A percentile compares a stretch with the other conserved stretches of the same genome.
phyloP scores from a whole-genome alignment of 495 filamentous ascomycete genomes.

The Penicillium coprophilum region DNA sequence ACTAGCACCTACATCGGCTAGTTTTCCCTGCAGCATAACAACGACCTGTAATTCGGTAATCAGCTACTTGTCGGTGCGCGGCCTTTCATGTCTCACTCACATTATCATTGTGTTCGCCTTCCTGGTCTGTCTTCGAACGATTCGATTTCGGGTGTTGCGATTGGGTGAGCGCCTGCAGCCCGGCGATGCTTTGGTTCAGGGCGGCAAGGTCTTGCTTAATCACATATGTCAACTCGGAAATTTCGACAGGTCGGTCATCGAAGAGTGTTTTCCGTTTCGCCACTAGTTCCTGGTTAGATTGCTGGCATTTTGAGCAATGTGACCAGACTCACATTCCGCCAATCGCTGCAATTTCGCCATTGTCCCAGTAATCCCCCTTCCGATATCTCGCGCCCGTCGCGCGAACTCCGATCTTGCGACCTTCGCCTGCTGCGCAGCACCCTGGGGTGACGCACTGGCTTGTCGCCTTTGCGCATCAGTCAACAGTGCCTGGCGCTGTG shows the following conservation, averaged over 20 bases:
- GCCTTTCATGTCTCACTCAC: constrained; percentile 37
- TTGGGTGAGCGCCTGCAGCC: constrained; percentile 68
- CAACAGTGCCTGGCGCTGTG: constrained; percentile 80
- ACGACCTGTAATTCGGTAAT: constrained; percentile 58
- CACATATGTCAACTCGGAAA: constrained; percentile 91
- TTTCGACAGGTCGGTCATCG: constrained; percentile 93
- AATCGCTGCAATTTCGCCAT: constrained; percentile 93
- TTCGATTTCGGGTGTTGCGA: constrained; percentile 67
- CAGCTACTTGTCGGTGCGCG: constrained; percentile 16
- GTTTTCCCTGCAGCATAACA: constrained; percentile 85
- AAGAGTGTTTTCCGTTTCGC: constrained; percentile 96
- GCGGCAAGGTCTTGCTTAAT: constrained; percentile 96
- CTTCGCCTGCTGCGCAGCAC: constrained; percentile 39
- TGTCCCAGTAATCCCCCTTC: constrained; percentile 82
- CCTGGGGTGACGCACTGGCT: constrained; percentile 62
- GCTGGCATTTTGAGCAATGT: background rate
- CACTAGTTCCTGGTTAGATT: constrained; percentile 50
- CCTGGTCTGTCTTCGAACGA: constrained; percentile 64
- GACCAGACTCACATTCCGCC: constrained; percentile 65
- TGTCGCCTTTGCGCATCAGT: constrained; percentile 68
- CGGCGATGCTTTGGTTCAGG: constrained; percentile 82
- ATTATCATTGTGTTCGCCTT: constrained; percentile 96
- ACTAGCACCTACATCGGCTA: constrained; percentile 88
- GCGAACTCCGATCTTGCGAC: constrained; percentile 77
- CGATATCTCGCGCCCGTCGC: constrained; percentile 83